Evolutionary conservation across 1,139 yeast species (phyloP), one percentile per base, ranked within the genome.

Genomic region (Candida frijolesensis): DNA sequence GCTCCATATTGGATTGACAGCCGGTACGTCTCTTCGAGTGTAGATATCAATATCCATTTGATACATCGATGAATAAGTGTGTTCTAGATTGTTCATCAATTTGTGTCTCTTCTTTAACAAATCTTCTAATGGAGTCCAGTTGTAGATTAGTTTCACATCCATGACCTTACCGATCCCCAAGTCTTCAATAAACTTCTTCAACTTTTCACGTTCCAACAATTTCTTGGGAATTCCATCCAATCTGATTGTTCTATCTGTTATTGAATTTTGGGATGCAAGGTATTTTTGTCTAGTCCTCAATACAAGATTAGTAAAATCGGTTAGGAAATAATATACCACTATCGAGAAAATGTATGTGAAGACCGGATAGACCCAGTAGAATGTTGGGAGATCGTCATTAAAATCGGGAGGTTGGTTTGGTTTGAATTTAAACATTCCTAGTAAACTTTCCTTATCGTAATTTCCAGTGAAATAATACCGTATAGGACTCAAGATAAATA

Each of bases 221-320:
- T 68, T 64, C 45, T 66, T 70, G 0, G 87, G 87, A n/a, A 94
- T 89, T 0, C 98, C 98, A 42, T 95, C 87, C 25, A 94, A 68
- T 52, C 95, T 74, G 49, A 94, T 88, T 0, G 99, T 94, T 61
- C 97, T 76, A 72, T 94, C 99, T 0, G 98, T 91, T 49, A 94
- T 82, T 6, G 97, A 87, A 64, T 89, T 87, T 64, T 92, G 98
- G 47, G 84, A 81, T 0, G 98, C 98, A 57, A 94, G 72, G 63
- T 89, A 89, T 56, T 78, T 76, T 64, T 94, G 99, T 51, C 99
- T 79, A 18, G 88, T 85, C 51, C 78, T 75, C 29, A 92, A 86
- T 39, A 94, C 90, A 51, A 79, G 74, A 53, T 79, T 77, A 0
- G 97, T 89, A 58, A 85, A 94, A 32, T 81, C 73, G 58, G 84